phyloP scores from a whole-genome alignment of 2,329 filamentous ascomycete genomes.

The Chrysoporthe cubensis region DNA sequence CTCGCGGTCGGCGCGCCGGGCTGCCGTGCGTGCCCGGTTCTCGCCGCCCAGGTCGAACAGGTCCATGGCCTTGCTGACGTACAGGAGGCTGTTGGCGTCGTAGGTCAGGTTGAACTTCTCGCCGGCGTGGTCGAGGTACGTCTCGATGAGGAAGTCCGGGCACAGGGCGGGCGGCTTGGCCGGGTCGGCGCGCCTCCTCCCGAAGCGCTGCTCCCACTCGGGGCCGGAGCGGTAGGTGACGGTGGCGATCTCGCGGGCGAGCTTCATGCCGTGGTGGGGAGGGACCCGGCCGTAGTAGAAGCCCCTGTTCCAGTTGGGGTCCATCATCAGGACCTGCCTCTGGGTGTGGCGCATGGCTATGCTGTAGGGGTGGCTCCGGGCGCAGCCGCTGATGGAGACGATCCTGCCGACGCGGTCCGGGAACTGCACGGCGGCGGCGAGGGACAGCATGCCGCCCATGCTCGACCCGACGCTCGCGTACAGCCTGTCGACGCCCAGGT shows the following conservation, averaged over 20 bases:
- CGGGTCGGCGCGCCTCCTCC: constrained; percentile 81
- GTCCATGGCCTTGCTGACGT: constrained; percentile 99
- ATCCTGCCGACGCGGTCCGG: constrained; percentile 80
- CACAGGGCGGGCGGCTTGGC: constrained; percentile 90
- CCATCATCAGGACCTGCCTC: constrained; percentile 98
- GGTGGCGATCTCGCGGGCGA: constrained; percentile 94
- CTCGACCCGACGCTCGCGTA: constrained; percentile 93
- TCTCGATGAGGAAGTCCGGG: constrained; percentile 96
- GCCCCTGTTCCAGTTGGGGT: constrained; percentile 93
- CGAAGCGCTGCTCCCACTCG: constrained; percentile 97
- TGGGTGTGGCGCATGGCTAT: constrained; percentile 99
- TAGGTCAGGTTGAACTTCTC: constrained; percentile 98
- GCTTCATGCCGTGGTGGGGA: constrained; percentile 96
- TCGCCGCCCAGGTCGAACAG: constrained; percentile 85
- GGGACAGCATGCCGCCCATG: constrained; percentile 98
- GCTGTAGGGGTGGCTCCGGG: constrained; percentile 93
- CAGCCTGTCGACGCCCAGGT: constrained; percentile 74
- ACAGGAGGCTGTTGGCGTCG: constrained; percentile 91
- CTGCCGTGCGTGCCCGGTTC: constrained; percentile 66
- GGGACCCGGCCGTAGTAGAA: constrained; percentile 91
- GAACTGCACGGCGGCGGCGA: constrained; percentile 84
- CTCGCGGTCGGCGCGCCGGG: constrained; percentile 65
- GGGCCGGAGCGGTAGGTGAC: constrained; percentile 96
- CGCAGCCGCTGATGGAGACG: constrained; percentile 90
- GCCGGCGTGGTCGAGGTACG: constrained; percentile 95